Percentiles rank a stretch among this genome's conserved stretches.
phyloP scores from a whole-genome alignment of 208 protist species.

The Perkinsela sp. region DNA sequence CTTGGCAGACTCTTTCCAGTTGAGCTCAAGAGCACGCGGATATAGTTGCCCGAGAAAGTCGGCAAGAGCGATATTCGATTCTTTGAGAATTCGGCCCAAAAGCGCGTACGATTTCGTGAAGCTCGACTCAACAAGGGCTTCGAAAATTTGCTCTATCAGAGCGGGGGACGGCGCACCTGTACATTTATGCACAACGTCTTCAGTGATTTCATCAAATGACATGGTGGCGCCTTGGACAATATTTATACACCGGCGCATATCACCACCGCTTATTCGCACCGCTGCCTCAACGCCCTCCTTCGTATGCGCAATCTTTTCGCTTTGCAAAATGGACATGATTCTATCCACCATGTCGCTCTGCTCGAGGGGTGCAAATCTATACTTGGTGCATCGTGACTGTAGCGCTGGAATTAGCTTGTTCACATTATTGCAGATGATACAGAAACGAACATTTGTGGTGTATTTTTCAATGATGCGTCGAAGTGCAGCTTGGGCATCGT shows the following conservation, averaged over 20 bases:
- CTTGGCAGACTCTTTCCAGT: background rate
- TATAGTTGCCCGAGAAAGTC: background rate
- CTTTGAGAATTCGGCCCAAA: background rate
- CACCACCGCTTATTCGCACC: constrained; percentile 64
- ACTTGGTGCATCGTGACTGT: constrained; percentile 94
- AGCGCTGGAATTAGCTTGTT: constrained; percentile 94
- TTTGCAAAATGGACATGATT: constrained; percentile 44
- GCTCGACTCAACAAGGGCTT: background rate
- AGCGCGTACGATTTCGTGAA: background rate
- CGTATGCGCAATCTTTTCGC: constrained; percentile 47
- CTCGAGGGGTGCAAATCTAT: constrained; percentile 85
- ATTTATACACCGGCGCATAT: constrained; percentile 85
- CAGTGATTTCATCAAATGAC: constrained; percentile 24
- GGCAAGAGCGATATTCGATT: background rate
- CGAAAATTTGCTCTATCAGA: background rate
- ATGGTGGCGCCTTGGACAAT: constrained; percentile 70
- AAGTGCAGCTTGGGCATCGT: constrained; percentile 87
- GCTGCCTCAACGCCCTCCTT: constrained; percentile 28
- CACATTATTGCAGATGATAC: constrained; percentile 98
- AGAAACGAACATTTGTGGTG: constrained; percentile 92
- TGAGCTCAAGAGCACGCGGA: background rate
- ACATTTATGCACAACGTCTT: constrained; percentile 34
- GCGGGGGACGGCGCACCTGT: constrained; percentile 44
- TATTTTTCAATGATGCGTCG: constrained; percentile 93
- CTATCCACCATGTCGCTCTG: constrained; percentile 36